These are phyloP conservation scores for Podospora didyma DNA, from an alignment of 495 filamentous ascomycete genomes.

Conservation along the genomic window DNA sequence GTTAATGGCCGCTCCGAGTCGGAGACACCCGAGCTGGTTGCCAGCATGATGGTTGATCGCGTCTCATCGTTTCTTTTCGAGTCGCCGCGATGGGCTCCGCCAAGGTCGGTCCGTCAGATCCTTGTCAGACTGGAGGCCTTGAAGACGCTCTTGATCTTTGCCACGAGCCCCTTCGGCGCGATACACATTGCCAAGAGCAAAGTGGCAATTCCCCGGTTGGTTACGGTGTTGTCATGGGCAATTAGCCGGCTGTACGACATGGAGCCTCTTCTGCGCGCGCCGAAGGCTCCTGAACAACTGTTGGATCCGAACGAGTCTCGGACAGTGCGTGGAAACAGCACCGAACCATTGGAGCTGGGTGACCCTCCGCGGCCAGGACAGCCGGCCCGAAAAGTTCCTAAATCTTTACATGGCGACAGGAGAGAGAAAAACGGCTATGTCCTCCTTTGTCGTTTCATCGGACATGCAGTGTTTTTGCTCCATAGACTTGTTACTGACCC, in stretches of 20 bases:
- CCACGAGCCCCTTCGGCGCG: slow-evolving; percentile 34
- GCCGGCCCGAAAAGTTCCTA: background rate
- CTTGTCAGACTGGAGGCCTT: slow-evolving; percentile 29
- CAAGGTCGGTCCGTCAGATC: slow-evolving; percentile 25
- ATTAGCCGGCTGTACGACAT: slow-evolving; percentile 44
- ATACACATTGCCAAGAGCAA: slow-evolving; percentile 34
- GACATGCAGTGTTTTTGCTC: slow-evolving; percentile 29
- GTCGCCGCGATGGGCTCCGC: slow-evolving; percentile 33
- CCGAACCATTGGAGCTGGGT: background rate
- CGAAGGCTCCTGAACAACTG: background rate
- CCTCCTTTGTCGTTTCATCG: slow-evolving; percentile 23
- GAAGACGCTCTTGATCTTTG: slow-evolving; percentile 34
- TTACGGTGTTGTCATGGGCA: slow-evolving; percentile 34
- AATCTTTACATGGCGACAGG: background rate
- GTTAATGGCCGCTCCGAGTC: slow-evolving; percentile 5
- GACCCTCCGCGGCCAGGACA: background rate
- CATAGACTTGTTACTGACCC: slow-evolving; percentile 42
- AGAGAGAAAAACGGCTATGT: background rate
- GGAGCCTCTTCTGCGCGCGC: slow-evolving; percentile 21
- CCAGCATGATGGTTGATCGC: slow-evolving; percentile 35
- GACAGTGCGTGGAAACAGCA: background rate
- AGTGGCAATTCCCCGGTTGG: slow-evolving; percentile 37
- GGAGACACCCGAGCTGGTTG: slow-evolving; percentile 26
- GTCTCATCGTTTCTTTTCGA: slow-evolving; percentile 38
- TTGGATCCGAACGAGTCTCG: background rate